phyloP scores from a whole-genome alignment of 768 basidiomycete genomes.

The Lactifluus subvellereus region DNA sequence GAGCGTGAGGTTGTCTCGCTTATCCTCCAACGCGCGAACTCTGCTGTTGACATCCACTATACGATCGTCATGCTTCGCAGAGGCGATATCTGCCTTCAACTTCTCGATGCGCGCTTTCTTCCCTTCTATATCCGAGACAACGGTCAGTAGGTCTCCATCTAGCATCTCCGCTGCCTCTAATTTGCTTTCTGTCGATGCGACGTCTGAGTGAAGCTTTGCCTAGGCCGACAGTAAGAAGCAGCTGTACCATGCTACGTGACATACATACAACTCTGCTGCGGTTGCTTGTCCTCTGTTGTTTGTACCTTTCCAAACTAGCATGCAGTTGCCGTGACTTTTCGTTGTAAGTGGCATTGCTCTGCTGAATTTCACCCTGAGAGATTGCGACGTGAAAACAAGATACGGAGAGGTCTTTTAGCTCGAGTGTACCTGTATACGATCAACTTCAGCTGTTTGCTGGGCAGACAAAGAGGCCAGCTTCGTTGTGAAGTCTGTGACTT shows the following conservation, averaged over 20 bases:
- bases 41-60: slow-evolving; percentile 49
- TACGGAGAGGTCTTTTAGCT: background rate
- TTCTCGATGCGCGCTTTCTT: slow-evolving; percentile 57
- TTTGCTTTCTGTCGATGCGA: slow-evolving; percentile 46
- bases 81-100: slow-evolving; percentile 50
- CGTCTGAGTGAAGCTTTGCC: slow-evolving; percentile 38
- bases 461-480: slow-evolving; percentile 58
- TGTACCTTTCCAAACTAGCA: slow-evolving; percentile 48
- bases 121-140: slow-evolving; percentile 63
- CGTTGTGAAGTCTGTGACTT: slow-evolving; percentile 68
- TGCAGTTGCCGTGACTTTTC: slow-evolving; percentile 51
- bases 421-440: slow-evolving; percentile 55
- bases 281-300: slow-evolving; percentile 45
- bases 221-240: slow-evolving; percentile 11
- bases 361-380: slow-evolving; percentile 46
- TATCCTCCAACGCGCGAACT: slow-evolving; percentile 58
- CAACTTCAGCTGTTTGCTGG: slow-evolving; percentile 56
- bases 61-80: slow-evolving; percentile 59
- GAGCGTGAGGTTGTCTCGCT: slow-evolving; percentile 58
- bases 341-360: slow-evolving; percentile 62
- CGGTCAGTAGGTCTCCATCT: slow-evolving; percentile 45
- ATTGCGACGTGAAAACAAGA: background rate
- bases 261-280: slow-evolving; percentile 53
- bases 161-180: slow-evolving; percentile 54
- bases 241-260: background rate